These are phyloP conservation scores for Orbilia blumenaviensis DNA, from an alignment of 2,329 filamentous ascomycete genomes.

Conservation along the genomic window DNA sequence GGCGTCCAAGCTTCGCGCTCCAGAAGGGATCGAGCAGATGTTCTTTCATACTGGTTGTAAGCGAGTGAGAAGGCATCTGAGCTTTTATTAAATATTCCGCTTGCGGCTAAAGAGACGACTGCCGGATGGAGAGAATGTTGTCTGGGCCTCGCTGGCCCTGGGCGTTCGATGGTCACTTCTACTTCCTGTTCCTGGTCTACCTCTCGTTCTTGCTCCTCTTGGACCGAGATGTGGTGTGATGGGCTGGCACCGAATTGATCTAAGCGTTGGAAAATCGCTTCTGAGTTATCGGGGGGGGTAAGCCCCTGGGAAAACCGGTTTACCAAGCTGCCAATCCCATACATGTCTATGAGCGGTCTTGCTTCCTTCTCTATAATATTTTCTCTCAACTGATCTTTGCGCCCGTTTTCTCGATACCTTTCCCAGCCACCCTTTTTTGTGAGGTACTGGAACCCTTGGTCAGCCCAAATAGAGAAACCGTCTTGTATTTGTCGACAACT, in stretches of 20 bases:
- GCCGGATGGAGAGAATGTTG: slow-evolving; percentile 62
- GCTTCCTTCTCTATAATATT: too few relatives aligned
- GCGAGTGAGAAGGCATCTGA: slow-evolving; percentile 49
- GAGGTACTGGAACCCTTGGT: slow-evolving; percentile 68
- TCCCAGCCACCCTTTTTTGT: neutral
- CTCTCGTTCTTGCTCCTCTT: slow-evolving; percentile 76
- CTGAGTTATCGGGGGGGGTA: slow-evolving; percentile 56
- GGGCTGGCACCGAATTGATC: neutral
- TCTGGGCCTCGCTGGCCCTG: slow-evolving; percentile 58
- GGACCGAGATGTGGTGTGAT: neutral
- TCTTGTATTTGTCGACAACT: slow-evolving; percentile 66
- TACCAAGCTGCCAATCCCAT: neutral
- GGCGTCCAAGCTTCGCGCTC: slow-evolving; percentile 59
- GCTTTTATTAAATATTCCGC: slow-evolving; percentile 26
- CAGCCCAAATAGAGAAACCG: slow-evolving; percentile 69
- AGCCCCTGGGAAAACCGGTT: neutral
- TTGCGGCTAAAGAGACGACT: slow-evolving; percentile 29
- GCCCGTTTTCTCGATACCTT: slow-evolving; percentile 56
- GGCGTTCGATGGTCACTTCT: slow-evolving; percentile 64
- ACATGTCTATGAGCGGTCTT: slow-evolving; percentile 36
- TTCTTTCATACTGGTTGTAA: neutral
- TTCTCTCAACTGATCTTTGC: slow-evolving; percentile 62
- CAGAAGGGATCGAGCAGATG: slow-evolving; percentile 2
- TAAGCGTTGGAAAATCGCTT: slow-evolving; percentile 13
- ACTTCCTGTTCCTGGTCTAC: slow-evolving; percentile 71